Evolutionary conservation across 2,329 filamentous ascomycete species (phyloP), one percentile per base, ranked within the genome.

Genomic region (Sporothrix variecibatus): DNA sequence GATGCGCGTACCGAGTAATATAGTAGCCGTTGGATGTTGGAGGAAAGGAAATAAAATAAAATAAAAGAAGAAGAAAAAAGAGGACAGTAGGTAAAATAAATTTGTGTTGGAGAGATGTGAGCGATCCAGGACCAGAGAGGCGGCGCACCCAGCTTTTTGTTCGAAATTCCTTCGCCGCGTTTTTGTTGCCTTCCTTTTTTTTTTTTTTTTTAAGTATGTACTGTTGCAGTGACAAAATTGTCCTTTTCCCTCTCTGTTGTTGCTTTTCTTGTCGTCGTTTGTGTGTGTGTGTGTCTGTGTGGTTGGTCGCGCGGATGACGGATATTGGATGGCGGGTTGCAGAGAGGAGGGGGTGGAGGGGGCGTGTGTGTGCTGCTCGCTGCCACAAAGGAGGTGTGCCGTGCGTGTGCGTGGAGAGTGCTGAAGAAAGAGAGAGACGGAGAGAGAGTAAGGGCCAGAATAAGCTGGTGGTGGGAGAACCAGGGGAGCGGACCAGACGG

Each of bases 241-340:
- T n/a, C 49, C 28, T 3, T 60, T 20, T 23, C 8, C 23, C 8
- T 38, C 40, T 67, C 46, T 20, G 46, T 12, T 12, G 65, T 46
- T 34, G 17, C 38, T 51, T 20, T 20, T 71, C 40, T 72, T 60
- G 43, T 58, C 34, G 26, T 46, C 34, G 34, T 31, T 34, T 72
- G 58, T 26, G 70, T 40, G 58, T 40, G 58, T 40, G 23, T 56
- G 70, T 26, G 38, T 72, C 56, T 65, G 71, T 65, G 71, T 65
- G 58, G 71, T 72, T 65, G 71, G 71, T 72, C 56, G 71, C 60
- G 71, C 67, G 67, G 62, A 72, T 72, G 71, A 46, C 62, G 62
- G 71, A 67, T 56, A 68, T 67, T 67, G 62, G 34, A 72, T 46
- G 71, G 71, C 71, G 46, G 71, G 71, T 72, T 23, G 60, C 49